Evolutionary conservation across 306 rosid species (phyloP).

Genomic region (Rosa chinensis): DNA sequence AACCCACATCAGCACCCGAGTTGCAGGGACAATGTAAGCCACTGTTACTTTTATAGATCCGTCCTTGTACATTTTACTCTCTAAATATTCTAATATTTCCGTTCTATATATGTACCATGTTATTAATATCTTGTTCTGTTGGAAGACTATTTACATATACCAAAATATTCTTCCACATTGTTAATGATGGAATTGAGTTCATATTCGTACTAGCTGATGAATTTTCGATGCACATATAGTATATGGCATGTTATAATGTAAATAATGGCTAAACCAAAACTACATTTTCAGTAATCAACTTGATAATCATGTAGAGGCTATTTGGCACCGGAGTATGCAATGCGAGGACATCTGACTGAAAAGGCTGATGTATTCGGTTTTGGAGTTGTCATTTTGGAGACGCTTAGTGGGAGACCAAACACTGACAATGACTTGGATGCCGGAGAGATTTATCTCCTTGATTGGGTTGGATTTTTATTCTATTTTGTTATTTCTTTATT

Average conservation of each 20-base stretch:
- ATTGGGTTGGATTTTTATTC: slow-evolving; percentile 11
- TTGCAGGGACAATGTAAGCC: slow-evolving; percentile 42
- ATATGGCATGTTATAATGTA: not conserved
- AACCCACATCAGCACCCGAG: slow-evolving; percentile 40
- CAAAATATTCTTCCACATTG: not conserved
- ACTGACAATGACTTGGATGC: not conserved
- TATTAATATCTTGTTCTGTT: not conserved
- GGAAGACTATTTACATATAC: not conserved
- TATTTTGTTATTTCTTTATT: not conserved
- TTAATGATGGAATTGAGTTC: not conserved
- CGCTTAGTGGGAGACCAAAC: slow-evolving; percentile 30
- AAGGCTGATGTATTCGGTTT: slow-evolving; percentile 27
- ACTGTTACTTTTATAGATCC: not conserved
- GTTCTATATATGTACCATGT: not conserved
- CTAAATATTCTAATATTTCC: not conserved
- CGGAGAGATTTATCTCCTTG: slow-evolving; percentile 24
- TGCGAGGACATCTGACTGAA: slow-evolving; percentile 26
- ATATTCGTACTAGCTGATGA: no score
- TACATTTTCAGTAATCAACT: not conserved
- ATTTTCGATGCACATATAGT: no score
- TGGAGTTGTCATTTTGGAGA: slow-evolving; percentile 26
- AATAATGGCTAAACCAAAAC: not conserved
- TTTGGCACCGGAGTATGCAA: slow-evolving; percentile 32
- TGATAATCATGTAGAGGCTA: slow-evolving; percentile 28
- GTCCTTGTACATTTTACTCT: no score